Evolutionary conservation across 2,329 filamentous ascomycete species (phyloP).

Genomic region (Tolypocladium album): DNA sequence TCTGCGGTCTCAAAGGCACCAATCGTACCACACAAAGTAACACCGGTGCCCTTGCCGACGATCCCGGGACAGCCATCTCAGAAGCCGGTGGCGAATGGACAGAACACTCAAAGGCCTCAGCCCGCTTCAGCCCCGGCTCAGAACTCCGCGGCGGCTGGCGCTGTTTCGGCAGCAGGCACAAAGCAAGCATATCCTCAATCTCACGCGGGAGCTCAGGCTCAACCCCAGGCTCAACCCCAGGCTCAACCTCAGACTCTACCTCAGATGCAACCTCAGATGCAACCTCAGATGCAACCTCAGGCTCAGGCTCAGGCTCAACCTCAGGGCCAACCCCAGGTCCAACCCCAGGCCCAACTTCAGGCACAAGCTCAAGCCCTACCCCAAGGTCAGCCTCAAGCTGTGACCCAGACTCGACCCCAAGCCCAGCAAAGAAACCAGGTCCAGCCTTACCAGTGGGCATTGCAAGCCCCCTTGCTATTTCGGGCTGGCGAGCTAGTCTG

Average conservation of each 20-base stretch:
- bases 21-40: slow-evolving; percentile 14
- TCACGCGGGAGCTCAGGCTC: background rate
- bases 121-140: slow-evolving; percentile 1
- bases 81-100: slow-evolving; percentile 17
- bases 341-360: background rate
- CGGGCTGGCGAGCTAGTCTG: slow-evolving; percentile 39
- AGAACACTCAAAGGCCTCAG: background rate
- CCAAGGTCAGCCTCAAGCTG: slow-evolving; percentile 5
- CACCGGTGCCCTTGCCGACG: slow-evolving; percentile 24
- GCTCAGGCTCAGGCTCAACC: slow-evolving; percentile 1
- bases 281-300: background rate
- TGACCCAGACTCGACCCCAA: slow-evolving; percentile 7
- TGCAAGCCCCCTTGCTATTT: slow-evolving; percentile 28
- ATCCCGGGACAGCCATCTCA: slow-evolving; percentile 20
- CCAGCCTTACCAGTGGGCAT: slow-evolving; percentile 15
- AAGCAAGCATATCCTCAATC: slow-evolving; percentile 2
- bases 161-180: background rate
- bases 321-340: slow-evolving; percentile 1
- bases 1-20: slow-evolving; percentile 1
- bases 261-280: background rate
- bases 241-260: slow-evolving; percentile 1
- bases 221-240: slow-evolving; percentile 2
- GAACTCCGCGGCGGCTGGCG: background rate
- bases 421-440: slow-evolving; percentile 10
- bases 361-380: background rate